A percentile compares a stretch with the other conserved stretches of the same genome.
phyloP scores from a whole-genome alignment of 176 grass and related monocot genomes.

The Carex littledalei region DNA sequence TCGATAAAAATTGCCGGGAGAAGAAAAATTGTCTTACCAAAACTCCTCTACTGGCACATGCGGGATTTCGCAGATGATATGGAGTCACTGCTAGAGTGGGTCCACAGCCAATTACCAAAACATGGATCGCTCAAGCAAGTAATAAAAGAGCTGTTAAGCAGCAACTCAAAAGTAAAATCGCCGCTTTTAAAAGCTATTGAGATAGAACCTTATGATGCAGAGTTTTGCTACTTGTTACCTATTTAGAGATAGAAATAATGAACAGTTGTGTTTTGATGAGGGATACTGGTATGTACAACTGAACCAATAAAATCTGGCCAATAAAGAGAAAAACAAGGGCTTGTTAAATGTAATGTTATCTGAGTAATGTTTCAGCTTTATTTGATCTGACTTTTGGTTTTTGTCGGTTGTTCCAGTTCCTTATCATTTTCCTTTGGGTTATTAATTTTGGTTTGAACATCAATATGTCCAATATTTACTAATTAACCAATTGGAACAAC shows the following conservation, averaged over 20 bases:
- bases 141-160: conserved; percentile 63
- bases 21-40: conserved; percentile 47
- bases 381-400: not conserved
- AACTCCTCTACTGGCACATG: conserved; percentile 92
- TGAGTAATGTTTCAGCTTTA: not conserved
- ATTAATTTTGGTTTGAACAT: not conserved
- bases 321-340: not conserved
- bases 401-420: not conserved
- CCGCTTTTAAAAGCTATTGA: conserved; percentile 43
- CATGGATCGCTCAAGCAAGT: conserved; percentile 35
- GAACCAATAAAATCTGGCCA: not conserved
- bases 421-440: not conserved
- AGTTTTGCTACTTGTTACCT: conserved; percentile 71
- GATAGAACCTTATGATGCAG: conserved; percentile 57
- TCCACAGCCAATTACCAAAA: conserved; percentile 75
- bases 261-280: not conserved
- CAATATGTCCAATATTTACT: not conserved
- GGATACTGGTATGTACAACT: not conserved
- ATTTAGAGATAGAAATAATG: conserved; percentile 19
- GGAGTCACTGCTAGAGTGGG: conserved; percentile 91
- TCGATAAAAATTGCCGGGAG: conserved; percentile 41
- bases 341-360: not conserved
- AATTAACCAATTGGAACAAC: not conserved
- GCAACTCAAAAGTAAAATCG: conserved; percentile 9
- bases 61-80: conserved; percentile 76